phyloP scores from a whole-genome alignment of 768 basidiomycete species.

The Gyrodon lividus region DNA sequence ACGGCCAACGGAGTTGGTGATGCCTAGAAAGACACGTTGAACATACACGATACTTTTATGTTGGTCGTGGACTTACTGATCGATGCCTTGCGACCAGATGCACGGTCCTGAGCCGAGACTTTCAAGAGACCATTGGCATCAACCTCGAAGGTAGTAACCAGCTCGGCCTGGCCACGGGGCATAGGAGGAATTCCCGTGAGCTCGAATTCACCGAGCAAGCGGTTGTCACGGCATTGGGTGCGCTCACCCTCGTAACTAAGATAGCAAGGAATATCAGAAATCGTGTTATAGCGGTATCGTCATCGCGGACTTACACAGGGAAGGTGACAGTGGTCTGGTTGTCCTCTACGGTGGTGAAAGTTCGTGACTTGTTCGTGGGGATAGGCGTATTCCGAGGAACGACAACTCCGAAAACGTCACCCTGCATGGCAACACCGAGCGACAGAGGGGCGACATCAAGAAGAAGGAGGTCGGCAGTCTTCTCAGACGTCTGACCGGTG shows the following conservation, averaged over 20 bases:
- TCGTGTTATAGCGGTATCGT: not conserved
- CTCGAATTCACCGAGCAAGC: slow-evolving; percentile 99
- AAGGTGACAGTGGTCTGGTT: slow-evolving; percentile 99
- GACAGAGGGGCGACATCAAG: slow-evolving; percentile 98
- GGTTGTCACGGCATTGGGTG: slow-evolving; percentile 99
- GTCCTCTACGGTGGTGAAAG: slow-evolving; percentile 99
- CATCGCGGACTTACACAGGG: slow-evolving; percentile 71
- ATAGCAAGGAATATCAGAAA: slow-evolving; percentile 10
- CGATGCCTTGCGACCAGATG: slow-evolving; percentile 98
- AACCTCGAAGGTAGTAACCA: slow-evolving; percentile 98
- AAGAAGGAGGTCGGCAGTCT: slow-evolving; percentile 96
- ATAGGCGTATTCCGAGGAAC: slow-evolving; percentile 99
- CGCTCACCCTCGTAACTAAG: slow-evolving; percentile 96
- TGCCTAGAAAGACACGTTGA: slow-evolving; percentile 49
- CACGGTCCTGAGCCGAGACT: slow-evolving; percentile 97
- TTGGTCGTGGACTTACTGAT: slow-evolving; percentile 63
- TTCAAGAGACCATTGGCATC: slow-evolving; percentile 99
- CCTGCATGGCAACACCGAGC: slow-evolving; percentile 99
- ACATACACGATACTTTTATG: not conserved
- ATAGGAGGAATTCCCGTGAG: slow-evolving; percentile 98
- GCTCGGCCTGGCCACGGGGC: slow-evolving; percentile 99
- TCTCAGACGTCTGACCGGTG: slow-evolving; percentile 97
- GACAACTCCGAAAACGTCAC: slow-evolving; percentile 99
- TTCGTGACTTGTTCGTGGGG: slow-evolving; percentile 98
- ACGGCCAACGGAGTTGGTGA: slow-evolving; percentile 99